These are phyloP conservation scores for Suhomyces coccinellae DNA, from an alignment of 1,139 yeast species.

Conservation along the genomic window DNA sequence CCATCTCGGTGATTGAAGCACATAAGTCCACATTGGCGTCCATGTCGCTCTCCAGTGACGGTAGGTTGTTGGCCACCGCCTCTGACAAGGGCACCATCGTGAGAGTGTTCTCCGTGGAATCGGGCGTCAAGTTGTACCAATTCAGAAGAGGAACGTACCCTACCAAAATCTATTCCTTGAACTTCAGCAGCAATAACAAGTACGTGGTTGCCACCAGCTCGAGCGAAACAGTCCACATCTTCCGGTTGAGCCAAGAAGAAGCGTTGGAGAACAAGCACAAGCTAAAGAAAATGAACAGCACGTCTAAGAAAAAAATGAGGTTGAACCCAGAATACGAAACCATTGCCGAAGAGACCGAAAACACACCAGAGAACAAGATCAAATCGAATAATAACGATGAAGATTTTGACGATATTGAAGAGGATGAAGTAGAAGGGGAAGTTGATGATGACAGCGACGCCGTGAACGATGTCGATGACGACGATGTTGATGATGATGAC, in stretches of 20 bases:
- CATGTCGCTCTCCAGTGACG: conserved; percentile 75
- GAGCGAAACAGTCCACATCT: conserved; percentile 90
- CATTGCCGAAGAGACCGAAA: conserved; percentile 33
- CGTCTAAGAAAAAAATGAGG: conserved; percentile 17
- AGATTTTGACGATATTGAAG: conserved; percentile 17
- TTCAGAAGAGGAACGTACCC: conserved; percentile 95
- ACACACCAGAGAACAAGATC: conserved; percentile 22
- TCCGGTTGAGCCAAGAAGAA: conserved; percentile 67
- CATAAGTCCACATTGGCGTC: conserved; percentile 87
- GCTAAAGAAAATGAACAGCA: conserved; percentile 24
- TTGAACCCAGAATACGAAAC: conserved; percentile 24
- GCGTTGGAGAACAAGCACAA: conserved; percentile 46
- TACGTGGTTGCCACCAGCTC: conserved; percentile 85
- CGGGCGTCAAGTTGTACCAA: conserved; percentile 82
- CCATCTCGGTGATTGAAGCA: conserved; percentile 87
- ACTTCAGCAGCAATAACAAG: conserved; percentile 73
- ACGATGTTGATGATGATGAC: conserved; percentile 31
- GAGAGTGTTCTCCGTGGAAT: conserved; percentile 79
- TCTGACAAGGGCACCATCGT: conserved; percentile 94
- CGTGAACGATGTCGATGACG: conserved; percentile 28
- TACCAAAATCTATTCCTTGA: conserved; percentile 79
- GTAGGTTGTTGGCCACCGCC: conserved; percentile 85
- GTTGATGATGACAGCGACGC: conserved; percentile 31
- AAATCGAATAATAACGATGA: conserved; percentile 29
- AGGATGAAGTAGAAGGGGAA: conserved; percentile 34